Conservation (phyloP, 2,329 filamentous ascomycete species). For the Microcyclosporella mali region DNA sequence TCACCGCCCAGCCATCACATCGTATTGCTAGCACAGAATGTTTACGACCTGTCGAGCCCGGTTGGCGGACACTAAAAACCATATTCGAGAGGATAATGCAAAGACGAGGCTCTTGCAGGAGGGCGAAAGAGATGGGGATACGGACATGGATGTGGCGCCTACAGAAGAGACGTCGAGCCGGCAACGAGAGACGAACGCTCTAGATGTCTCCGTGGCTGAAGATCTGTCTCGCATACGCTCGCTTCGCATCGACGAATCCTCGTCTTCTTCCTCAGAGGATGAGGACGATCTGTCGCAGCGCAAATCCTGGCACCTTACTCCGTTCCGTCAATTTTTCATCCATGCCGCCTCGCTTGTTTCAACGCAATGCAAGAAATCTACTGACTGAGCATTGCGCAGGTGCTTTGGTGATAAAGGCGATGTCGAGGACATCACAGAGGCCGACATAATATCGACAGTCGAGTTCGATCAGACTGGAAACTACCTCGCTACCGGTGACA, state of each 20-base stretch:
- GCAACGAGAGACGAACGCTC: too few relatives aligned
- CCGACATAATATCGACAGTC: conserved; percentile 86
- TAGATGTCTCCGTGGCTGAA: too few relatives aligned
- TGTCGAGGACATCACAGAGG: conserved; percentile 97
- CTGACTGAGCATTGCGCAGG: conserved; percentile 45
- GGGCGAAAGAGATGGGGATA: neutral
- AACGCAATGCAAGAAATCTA: neutral
- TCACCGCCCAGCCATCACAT: neutral
- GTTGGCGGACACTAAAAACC: conserved; percentile 24
- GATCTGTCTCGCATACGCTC: too few relatives aligned
- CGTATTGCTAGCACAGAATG: conserved; percentile 22
- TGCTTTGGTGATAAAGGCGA: conserved; percentile 99
- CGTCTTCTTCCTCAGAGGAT: neutral
- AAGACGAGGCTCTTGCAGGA: conserved; percentile 2
- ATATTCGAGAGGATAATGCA: conserved; percentile 4
- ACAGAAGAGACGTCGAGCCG: neutral
- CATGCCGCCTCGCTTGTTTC: neutral
- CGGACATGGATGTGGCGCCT: neutral
- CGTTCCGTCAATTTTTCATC: conserved; percentile 10
- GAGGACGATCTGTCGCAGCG: conserved; percentile 8
- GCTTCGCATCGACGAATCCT: too few relatives aligned
- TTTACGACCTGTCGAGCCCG: conserved; percentile 9
- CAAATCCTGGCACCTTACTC: conserved; percentile 16
- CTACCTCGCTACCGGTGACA: conserved; percentile 84
- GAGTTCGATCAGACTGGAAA: conserved; percentile 88